These are phyloP conservation scores for Trametes versicolor DNA, from an alignment of 1,284 basidiomycete genomes.

Conservation along the genomic window DNA sequence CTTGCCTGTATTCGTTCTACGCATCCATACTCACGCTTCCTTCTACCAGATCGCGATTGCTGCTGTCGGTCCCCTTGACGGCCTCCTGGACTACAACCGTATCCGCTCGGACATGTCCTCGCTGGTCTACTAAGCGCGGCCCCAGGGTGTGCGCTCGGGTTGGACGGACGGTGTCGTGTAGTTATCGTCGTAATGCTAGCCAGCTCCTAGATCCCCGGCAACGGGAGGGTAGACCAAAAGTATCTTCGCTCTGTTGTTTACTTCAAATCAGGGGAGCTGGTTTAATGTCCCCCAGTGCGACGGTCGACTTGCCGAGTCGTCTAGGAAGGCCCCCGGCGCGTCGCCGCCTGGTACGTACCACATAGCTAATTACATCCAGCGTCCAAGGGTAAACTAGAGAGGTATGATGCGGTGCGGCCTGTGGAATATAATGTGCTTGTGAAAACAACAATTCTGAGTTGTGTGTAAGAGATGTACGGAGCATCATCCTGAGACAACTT, in stretches of 20 bases:
- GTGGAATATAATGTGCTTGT: no score
- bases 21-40: background rate
- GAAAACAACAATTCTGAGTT: no score
- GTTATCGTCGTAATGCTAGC: conserved; percentile 36
- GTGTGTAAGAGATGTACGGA: no score
- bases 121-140: conserved; percentile 64
- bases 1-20: conserved; percentile 12
- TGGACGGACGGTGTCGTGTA: conserved; percentile 31
- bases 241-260: conserved; percentile 30
- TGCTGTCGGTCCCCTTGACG: conserved; percentile 88
- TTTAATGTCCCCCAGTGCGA: background rate
- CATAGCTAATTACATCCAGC: no score
- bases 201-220: conserved; percentile 29
- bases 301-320: no score
- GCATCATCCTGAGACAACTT: no score
- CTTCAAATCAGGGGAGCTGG: conserved; percentile 22
- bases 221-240: conserved; percentile 35
- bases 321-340: no score
- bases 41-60: conserved; percentile 76
- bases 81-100: conserved; percentile 87
- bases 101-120: conserved; percentile 85
- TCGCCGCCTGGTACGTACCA: no score
- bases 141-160: conserved; percentile 7
- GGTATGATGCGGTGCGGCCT: no score
- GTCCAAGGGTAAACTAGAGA: no score